Conservation (phyloP, 495 filamentous ascomycete species). For the Neurospora sp. region DNA sequence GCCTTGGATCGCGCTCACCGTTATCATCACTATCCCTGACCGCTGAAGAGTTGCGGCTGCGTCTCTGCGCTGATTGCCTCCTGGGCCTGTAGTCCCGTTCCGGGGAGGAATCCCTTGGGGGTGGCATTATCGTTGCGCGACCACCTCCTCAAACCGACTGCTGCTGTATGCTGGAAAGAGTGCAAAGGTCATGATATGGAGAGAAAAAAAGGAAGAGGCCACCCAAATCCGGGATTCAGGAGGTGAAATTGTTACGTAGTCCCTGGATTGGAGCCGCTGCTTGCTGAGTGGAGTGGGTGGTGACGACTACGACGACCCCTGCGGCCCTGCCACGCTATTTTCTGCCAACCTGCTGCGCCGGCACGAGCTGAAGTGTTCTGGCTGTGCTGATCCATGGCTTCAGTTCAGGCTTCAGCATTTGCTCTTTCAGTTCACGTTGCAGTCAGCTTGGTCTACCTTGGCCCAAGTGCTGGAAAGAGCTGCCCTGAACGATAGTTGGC, state of each 20-base stretch:
- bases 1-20: neutral
- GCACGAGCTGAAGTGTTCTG: neutral
- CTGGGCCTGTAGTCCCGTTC: neutral
- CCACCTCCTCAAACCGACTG: neutral
- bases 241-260: neutral
- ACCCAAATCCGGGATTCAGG: neutral
- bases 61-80: neutral
- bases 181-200: neutral
- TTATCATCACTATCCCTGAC: neutral
- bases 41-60: neutral
- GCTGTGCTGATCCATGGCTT: neutral
- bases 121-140: neutral
- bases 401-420: neutral
- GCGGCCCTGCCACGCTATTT: slow-evolving; percentile 8
- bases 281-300: neutral
- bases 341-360: neutral
- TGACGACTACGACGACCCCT: slow-evolving; percentile 1
- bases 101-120: neutral
- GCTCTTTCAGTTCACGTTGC: neutral
- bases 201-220: neutral
- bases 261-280: neutral
- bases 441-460: neutral
- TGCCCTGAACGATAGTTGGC: slow-evolving; percentile 21
- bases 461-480: neutral
- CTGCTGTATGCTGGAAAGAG: neutral